phyloP scores from a whole-genome alignment of 2,329 filamentous ascomycete species.

The Fusarium cyanostomum region DNA sequence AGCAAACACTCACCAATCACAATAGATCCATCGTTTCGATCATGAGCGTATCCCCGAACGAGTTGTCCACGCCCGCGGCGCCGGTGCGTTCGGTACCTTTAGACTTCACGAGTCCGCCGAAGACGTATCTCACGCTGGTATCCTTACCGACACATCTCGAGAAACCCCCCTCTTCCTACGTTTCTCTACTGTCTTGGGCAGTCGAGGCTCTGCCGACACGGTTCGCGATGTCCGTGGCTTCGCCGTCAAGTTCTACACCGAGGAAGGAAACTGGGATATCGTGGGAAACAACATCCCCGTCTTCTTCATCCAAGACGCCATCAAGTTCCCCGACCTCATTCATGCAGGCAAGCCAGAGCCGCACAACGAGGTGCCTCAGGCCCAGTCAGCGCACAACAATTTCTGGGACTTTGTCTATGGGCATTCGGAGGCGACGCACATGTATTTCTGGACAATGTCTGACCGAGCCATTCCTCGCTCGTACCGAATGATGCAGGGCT shows the following conservation, averaged over 20 bases:
- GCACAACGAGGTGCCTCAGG: constrained; percentile 75
- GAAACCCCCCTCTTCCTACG: constrained; percentile 58
- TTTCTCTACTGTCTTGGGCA: constrained; percentile 82
- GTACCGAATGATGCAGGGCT: constrained; percentile 87
- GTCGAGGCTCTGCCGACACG: constrained; percentile 79
- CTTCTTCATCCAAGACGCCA: constrained; percentile 79
- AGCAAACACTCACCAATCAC: not conserved
- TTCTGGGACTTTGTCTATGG: constrained; percentile 78
- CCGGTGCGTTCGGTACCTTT: constrained; percentile 77
- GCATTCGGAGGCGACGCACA: constrained; percentile 77
- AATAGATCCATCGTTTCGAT: constrained; percentile 77
- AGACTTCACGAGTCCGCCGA: constrained; percentile 71
- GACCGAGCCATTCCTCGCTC: constrained; percentile 78
- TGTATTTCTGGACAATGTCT: constrained; percentile 83
- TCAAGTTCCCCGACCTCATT: constrained; percentile 77
- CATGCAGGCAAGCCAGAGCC: constrained; percentile 74
- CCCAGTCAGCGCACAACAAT: constrained; percentile 76
- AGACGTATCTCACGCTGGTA: constrained; percentile 73
- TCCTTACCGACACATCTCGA: constrained; percentile 65
- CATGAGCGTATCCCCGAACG: constrained; percentile 68
- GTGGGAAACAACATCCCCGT: constrained; percentile 80
- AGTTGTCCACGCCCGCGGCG: constrained; percentile 76
- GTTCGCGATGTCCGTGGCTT: constrained; percentile 87
- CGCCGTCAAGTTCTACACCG: constrained; percentile 72
- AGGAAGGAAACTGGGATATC: constrained; percentile 76